A percentile compares a stretch with the other conserved stretches of the same genome.
These are phyloP conservation scores for Mycena amicta DNA, from an alignment of 768 basidiomycete species.

Conservation along the genomic window DNA sequence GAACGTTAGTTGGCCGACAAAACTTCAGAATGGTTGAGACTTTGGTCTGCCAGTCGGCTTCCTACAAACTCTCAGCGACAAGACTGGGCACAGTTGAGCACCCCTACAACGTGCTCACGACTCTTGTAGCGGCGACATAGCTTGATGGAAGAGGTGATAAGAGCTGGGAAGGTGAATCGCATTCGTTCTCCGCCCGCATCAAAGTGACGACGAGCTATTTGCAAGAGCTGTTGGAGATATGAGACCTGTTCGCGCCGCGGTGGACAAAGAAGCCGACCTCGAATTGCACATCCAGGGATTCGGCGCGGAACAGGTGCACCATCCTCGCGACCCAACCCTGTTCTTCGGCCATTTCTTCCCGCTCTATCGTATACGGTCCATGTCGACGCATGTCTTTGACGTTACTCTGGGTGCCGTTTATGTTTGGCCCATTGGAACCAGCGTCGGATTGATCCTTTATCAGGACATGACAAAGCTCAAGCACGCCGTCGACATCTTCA, in stretches of 20 bases:
- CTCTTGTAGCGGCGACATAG: slow-evolving; percentile 90
- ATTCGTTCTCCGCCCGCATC: slow-evolving; percentile 92
- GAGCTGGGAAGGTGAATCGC: slow-evolving; percentile 94
- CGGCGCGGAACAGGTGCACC: slow-evolving; percentile 92
- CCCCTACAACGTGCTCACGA: slow-evolving; percentile 65
- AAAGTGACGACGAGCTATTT: slow-evolving; percentile 89
- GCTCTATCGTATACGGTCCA: slow-evolving; percentile 64
- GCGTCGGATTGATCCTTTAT: slow-evolving; percentile 83
- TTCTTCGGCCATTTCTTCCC: slow-evolving; percentile 95
- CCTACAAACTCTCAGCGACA: slow-evolving; percentile 50
- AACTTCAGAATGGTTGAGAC: slow-evolving; percentile 92
- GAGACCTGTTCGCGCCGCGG: slow-evolving; percentile 1
- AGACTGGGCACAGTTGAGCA: too few relatives aligned
- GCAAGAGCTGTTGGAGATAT: slow-evolving; percentile 63
- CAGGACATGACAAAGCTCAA: slow-evolving; percentile 90
- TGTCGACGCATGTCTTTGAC: slow-evolving; percentile 55
- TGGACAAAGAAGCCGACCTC: slow-evolving; percentile 57
- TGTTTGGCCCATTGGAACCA: slow-evolving; percentile 28
- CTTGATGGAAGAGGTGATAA: slow-evolving; percentile 92
- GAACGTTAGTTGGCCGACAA: slow-evolving; percentile 87
- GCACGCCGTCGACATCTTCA: slow-evolving; percentile 91
- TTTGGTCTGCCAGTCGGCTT: slow-evolving; percentile 84
- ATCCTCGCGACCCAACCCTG: slow-evolving; percentile 99
- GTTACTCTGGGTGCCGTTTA: slow-evolving; percentile 37
- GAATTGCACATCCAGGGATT: slow-evolving; percentile 86